A percentile compares a stretch with the other conserved stretches of the same genome.
Evolutionary conservation across 441 rosid genomes (phyloP).

Genomic region (Flueggea neowawraea): DNA sequence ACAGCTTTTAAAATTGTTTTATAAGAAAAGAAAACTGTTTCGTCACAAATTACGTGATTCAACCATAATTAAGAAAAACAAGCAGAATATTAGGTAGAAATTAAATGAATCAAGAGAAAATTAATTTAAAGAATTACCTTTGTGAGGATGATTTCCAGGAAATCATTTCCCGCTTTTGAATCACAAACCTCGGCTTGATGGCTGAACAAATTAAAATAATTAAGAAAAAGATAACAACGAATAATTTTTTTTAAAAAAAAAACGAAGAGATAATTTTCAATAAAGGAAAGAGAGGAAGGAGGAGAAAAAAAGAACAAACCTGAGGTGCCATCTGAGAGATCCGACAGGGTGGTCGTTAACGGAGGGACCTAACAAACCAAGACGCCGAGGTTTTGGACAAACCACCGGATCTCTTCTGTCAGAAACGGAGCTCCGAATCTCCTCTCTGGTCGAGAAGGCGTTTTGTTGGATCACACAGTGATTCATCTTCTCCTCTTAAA

Average conservation of each 20-base stretch:
- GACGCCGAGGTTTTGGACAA: conserved; percentile 86
- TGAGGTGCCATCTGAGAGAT: conserved; percentile 63
- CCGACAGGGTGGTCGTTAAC: conserved; percentile 47
- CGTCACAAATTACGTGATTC: no score
- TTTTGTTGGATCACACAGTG: conserved; percentile 62
- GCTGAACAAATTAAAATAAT: conserved; percentile 27
- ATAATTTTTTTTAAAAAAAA: no score
- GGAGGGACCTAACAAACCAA: conserved; percentile 33
- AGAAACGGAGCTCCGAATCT: conserved; percentile 37
- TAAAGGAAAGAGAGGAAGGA: no score
- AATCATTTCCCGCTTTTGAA: conserved; percentile 51
- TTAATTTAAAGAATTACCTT: conserved; percentile 37
- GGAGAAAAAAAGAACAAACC: conserved; percentile 25
- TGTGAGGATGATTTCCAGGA: conserved; percentile 66
- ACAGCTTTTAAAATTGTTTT: no score
- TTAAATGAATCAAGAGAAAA: background rate
- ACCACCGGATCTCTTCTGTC: conserved; percentile 49
- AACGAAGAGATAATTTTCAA: no score
- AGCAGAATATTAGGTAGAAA: background rate
- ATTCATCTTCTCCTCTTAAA: conserved; percentile 34
- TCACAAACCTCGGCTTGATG: conserved; percentile 63
- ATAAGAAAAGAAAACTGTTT: no score
- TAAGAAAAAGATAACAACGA: no score
- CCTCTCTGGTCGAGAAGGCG: conserved; percentile 49
- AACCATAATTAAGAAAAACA: background rate